Base-by-base conservation (phyloP, 2,329 filamentous ascomycete genomes). In the Diaporthe aspalathi region DNA sequence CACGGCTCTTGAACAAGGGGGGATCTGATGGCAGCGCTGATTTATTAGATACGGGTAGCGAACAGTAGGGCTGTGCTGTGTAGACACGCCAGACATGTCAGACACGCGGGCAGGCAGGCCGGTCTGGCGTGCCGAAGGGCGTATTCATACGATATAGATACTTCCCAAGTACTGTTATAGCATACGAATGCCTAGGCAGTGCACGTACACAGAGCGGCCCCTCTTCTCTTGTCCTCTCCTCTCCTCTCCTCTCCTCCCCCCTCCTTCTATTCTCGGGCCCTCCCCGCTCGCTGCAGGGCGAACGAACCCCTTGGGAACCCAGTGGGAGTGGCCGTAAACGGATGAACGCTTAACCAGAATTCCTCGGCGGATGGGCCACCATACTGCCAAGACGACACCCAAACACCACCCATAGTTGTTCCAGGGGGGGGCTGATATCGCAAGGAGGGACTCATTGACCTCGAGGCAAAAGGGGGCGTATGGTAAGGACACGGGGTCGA, bases 91-190 rank as follows among this genome's bases (percentile, higher is more conserved):
- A 35, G 32, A 35, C 9, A 38, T 11, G 35, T 11, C 35, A 38
- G 6, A 38, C 35, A 38, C 35, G 35, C 35, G 6, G 11, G 35
- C 32, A 32, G 32, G 32, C 32, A 5, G 32, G 32, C 32, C 57
- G 57, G 57, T 63, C 57, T 63, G 57, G 47, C 57, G 57, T 63
- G 57, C 40, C 57, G 56, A 20, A 27, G 57, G 38, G 24, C 57
- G 27, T 63, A 35, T 47, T 63, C 43, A 9, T 40, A 24, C n/a
- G 7, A 60, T 53, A 35, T 20, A 22, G 35, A n/a, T 32, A 2
- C 52, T 5, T 3, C 14, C 7, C 11, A 38, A 38, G 24, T 16
- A 53, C 50, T 32, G n/a, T n/a, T n/a, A 27, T 27, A 22, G 49
- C 27, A 50, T 22, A 27, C 49, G 27, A 50, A 27, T 24, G 11